phyloP scores from a whole-genome alignment of 352 stramenopile species.

The Porosira glacialis region DNA sequence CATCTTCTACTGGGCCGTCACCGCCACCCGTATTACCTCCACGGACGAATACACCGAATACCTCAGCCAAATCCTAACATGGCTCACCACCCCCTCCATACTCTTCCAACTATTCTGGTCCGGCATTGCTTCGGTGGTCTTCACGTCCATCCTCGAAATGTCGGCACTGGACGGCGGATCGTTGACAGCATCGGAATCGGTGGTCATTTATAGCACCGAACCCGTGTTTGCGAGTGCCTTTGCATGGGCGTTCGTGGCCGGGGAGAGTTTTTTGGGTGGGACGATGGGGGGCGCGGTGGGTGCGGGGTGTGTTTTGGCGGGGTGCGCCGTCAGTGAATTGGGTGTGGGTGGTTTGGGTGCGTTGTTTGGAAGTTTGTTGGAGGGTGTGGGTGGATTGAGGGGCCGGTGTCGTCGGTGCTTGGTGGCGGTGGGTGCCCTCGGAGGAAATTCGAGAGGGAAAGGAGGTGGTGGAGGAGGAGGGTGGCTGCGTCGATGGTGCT shows the following conservation, averaged over 20 bases:
- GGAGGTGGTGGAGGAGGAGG: too few relatives aligned
- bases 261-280: conserved; percentile 61
- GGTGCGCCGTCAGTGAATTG: conserved; percentile 48
- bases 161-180: conserved; percentile 64
- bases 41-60: conserved; percentile 9
- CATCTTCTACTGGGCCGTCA: conserved; percentile 41
- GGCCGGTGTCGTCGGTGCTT: too few relatives aligned
- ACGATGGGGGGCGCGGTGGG: conserved; percentile 43
- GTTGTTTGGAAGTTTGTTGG: too few relatives aligned
- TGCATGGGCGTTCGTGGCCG: conserved; percentile 54
- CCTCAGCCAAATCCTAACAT: conserved; percentile 37
- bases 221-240: conserved; percentile 64
- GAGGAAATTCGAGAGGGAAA: too few relatives aligned
- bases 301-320: conserved; percentile 51
- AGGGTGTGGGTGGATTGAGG: too few relatives aligned
- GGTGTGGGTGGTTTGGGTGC: conserved; percentile 15
- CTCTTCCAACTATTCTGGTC: conserved; percentile 59
- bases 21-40: conserved; percentile 14
- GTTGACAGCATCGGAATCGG: conserved; percentile 65
- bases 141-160: conserved; percentile 73
- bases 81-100: conserved; percentile 49
- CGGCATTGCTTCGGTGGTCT: conserved; percentile 56
- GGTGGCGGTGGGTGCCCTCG: too few relatives aligned
- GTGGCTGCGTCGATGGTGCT: too few relatives aligned
- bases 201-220: conserved; percentile 69